Conservation (phyloP, 192 early-diverging fungal genomes). For the Polychytrium aggregatum region DNA sequence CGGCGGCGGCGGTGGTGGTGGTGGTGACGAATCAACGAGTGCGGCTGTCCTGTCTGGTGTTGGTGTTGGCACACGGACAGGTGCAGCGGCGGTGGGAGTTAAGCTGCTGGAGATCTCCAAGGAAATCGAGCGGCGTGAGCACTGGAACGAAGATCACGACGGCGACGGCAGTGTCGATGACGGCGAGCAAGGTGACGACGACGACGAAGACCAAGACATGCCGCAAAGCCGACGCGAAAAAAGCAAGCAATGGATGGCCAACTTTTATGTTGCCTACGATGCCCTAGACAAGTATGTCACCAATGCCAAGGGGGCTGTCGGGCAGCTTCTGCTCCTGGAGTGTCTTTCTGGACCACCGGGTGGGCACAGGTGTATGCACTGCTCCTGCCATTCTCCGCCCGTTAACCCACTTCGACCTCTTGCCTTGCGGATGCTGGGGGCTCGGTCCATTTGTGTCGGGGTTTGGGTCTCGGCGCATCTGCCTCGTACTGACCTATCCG, state of each 20-base stretch:
- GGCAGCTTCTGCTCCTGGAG: too few relatives aligned
- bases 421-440: too few relatives aligned
- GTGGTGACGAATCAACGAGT: constrained; percentile 1
- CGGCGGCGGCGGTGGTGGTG: constrained; percentile 6
- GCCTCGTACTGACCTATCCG: too few relatives aligned
- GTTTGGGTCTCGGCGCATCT: too few relatives aligned
- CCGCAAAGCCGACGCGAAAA: too few relatives aligned
- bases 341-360: too few relatives aligned
- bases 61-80: constrained; percentile 29
- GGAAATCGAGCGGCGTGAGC: constrained; percentile 17
- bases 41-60: constrained; percentile 19
- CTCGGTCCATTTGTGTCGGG: too few relatives aligned
- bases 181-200: constrained; percentile 4
- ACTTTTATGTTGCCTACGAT: constrained; percentile 87
- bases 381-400: background rate
- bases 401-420: too few relatives aligned
- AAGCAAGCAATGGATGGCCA: constrained; percentile 67
- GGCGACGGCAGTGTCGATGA: constrained; percentile 7
- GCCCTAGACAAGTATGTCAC: constrained; percentile 56
- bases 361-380: too few relatives aligned
- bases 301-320: too few relatives aligned
- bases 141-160: constrained; percentile 18
- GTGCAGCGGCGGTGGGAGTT: constrained; percentile 17
- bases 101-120: background rate
- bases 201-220: constrained; percentile 4